Conservation (phyloP, 352 stramenopile genomes). For the Phytophthora idaei region DNA sequence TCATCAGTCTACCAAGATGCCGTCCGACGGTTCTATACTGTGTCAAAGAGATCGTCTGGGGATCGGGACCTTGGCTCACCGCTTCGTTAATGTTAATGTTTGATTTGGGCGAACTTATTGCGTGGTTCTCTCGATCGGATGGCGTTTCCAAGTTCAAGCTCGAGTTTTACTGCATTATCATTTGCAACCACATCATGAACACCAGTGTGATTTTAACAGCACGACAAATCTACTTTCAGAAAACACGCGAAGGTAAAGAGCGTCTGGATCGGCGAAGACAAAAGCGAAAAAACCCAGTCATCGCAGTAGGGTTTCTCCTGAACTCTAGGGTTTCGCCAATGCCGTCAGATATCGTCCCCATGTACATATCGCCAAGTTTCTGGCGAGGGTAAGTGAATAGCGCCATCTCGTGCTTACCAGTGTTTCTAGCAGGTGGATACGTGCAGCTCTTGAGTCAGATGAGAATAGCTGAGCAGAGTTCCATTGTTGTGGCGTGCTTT, state of each 20-base stretch:
- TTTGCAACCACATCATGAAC: conserved; percentile 28
- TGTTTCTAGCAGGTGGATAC: conserved; percentile 28
- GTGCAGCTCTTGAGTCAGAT: conserved; percentile 29
- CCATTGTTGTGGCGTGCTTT: conserved; percentile 23
- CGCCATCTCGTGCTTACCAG: conserved; percentile 18
- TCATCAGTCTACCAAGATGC: conserved; percentile 16
- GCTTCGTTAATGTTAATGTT: conserved; percentile 20
- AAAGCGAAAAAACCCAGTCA: conserved; percentile 22
- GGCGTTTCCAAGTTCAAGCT: conserved; percentile 26
- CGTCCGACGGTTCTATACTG: conserved; percentile 23
- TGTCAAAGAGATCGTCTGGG: conserved; percentile 10
- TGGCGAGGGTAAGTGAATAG: conserved; percentile 22
- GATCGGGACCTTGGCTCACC: conserved; percentile 1
- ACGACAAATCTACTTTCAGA: conserved; percentile 30
- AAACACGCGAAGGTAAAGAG: conserved; percentile 25
- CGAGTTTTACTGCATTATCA: conserved; percentile 37
- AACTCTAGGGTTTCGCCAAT: conserved; percentile 17
- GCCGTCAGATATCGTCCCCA: conserved; percentile 12
- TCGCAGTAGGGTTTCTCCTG: conserved; percentile 4
- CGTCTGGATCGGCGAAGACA: conserved; percentile 20
- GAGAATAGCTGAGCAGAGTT: conserved; percentile 18
- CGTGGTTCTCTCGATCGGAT: neutral
- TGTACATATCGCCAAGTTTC: conserved; percentile 25
- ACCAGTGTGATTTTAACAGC: conserved; percentile 23
- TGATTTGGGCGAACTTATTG: conserved; percentile 14